Conservation (phyloP, 2,329 filamentous ascomycete species). For the Pseudogymnoascus sp. region DNA sequence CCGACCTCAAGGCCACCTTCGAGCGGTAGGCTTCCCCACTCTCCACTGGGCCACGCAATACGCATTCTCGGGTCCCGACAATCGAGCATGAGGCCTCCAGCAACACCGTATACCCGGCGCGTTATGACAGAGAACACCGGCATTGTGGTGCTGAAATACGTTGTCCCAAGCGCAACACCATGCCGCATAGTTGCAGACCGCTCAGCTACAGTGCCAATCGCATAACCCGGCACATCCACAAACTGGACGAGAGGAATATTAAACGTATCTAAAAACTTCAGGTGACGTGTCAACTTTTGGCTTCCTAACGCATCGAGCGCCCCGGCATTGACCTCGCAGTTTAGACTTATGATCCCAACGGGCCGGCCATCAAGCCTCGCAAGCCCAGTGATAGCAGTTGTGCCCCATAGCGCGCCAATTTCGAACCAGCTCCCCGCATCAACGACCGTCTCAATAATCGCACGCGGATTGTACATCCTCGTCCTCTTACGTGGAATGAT, state of each 20-base stretch:
- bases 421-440: constrained; percentile 53
- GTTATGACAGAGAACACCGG: constrained; percentile 57
- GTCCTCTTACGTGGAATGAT: constrained; percentile 49
- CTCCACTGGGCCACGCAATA: constrained; percentile 54
- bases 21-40: constrained; percentile 54
- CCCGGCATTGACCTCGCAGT: constrained; percentile 53
- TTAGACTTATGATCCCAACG: constrained; percentile 50
- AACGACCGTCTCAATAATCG: constrained; percentile 48
- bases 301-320: constrained; percentile 52
- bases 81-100: constrained; percentile 56
- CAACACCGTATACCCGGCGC: constrained; percentile 53
- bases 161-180: constrained; percentile 50
- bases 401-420: constrained; percentile 54
- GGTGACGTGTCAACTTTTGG: constrained; percentile 50
- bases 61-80: constrained; percentile 51
- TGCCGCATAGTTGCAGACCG: constrained; percentile 56
- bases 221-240: constrained; percentile 54
- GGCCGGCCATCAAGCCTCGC: constrained; percentile 48
- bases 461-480: constrained; percentile 51
- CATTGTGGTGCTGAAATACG: constrained; percentile 54
- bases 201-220: constrained; percentile 55
- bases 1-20: constrained; percentile 58
- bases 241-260: constrained; percentile 57
- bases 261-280: constrained; percentile 58
- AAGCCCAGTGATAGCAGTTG: constrained; percentile 51